Evolutionary conservation across 73 alveolate species (phyloP), one percentile per base, ranked within the genome.

Genomic region (Paramecium bursaria): DNA sequence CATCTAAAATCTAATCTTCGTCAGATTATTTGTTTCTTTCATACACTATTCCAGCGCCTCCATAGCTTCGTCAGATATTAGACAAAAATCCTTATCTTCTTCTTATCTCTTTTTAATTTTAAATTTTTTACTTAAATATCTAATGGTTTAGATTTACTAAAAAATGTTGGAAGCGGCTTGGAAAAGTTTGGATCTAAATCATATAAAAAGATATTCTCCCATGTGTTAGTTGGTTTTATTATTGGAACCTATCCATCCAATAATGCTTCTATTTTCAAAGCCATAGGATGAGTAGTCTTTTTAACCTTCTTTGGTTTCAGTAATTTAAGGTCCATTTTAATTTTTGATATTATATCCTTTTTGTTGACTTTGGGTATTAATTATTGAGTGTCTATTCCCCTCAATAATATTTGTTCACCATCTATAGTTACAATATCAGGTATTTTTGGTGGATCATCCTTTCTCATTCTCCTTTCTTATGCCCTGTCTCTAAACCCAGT

Each of bases 181-280:
- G 46, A 33, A 51, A 26, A 51, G n/a, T 51, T 51, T 15, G 74
- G 74, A 51, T 51, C 74, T 51, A 19, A 22, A 50, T 51, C 74
- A 3, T 51, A 51, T 51, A 26, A 26, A 51, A 26, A 51, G 27
- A 51, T 51, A 4, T 3, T 25, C 0, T 33, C 27, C 74, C 23
- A 26, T 13, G 74, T 51, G 17, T 51, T 51, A 26, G 23, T 19
- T 2, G 27, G 13, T 2, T 6, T 14, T 11, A 21, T 9, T 25
- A 51, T 51, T 51, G 23, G 15, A 51, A 26, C 27, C 46, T 21
- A 26, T 25, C 27, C 27, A 11, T 14, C 23, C 27, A 51, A 22
- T 25, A 51, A 51, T 1, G 74, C 74, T 51, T 51, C 74, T 51
- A 51, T 51, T 51, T 51, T 51, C 46, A 51, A 26, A 26, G 74